These are phyloP conservation scores for Funneliformis caledonium DNA, from an alignment of 371 early-diverging fungal genomes.

Conservation along the genomic window DNA sequence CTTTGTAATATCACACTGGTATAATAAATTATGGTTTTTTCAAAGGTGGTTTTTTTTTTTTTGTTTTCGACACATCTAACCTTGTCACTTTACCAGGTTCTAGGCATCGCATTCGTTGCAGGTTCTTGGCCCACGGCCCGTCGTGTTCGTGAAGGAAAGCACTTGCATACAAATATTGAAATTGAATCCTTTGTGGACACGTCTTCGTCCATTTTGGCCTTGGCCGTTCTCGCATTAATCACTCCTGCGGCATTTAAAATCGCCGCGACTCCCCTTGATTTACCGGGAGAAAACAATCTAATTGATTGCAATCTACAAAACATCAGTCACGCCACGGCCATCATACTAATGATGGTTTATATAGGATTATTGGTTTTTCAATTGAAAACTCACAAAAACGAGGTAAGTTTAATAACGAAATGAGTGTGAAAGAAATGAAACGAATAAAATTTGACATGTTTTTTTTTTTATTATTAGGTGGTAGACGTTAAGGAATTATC, in stretches of 20 bases:
- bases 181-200: conserved; percentile 14
- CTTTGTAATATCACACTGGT: conserved; percentile 36
- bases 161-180: neutral
- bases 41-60: neutral
- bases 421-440: neutral
- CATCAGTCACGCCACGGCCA: conserved; percentile 37
- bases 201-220: conserved; percentile 24
- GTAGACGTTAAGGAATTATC: conserved; percentile 22
- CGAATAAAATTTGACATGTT: neutral
- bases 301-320: conserved; percentile 26
- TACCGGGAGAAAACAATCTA: neutral
- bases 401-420: neutral
- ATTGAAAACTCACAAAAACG: conserved; percentile 28
- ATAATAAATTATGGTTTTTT: neutral
- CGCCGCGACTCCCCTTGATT: neutral
- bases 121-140: conserved; percentile 13
- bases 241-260: conserved; percentile 27
- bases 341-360: conserved; percentile 24
- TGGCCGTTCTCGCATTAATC: conserved; percentile 31
- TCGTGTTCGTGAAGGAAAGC: neutral
- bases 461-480: neutral
- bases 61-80: neutral
- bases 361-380: conserved; percentile 28
- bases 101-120: conserved; percentile 22
- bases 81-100: neutral